phyloP scores from a whole-genome alignment of 1,284 basidiomycete species.

The Salmacisia buchloeana region DNA sequence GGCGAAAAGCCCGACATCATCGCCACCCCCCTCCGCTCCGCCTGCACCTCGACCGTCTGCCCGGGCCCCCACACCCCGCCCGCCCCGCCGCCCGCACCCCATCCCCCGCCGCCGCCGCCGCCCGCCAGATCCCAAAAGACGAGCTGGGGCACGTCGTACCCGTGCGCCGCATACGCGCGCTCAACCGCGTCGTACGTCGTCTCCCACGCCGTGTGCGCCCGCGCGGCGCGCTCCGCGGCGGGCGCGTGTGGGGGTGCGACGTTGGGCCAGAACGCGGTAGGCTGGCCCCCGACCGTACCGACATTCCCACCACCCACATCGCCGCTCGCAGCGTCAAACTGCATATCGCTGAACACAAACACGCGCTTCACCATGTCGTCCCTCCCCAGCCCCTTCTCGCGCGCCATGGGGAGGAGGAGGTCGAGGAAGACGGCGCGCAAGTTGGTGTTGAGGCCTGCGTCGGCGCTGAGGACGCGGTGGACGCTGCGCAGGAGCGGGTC shows the following conservation, averaged over 20 bases:
- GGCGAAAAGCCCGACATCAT: constrained; percentile 66
- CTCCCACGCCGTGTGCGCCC: constrained; percentile 46
- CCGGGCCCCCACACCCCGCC: constrained; percentile 53
- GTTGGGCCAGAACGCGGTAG: too few species aligned
- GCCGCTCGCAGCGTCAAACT: constrained; percentile 58
- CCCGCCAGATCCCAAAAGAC: constrained; percentile 59
- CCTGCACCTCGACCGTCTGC: constrained; percentile 50
- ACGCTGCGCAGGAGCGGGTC: constrained; percentile 52
- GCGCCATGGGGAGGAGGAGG: constrained; percentile 61
- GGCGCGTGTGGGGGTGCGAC: too few species aligned
- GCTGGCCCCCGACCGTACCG: neutral
- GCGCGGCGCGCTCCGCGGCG: too few species aligned
- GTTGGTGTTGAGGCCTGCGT: constrained; percentile 63
- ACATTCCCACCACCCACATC: constrained; percentile 4
- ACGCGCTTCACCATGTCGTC: constrained; percentile 69
- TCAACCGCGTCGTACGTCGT: constrained; percentile 63
- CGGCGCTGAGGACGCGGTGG: constrained; percentile 49
- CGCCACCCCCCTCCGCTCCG: constrained; percentile 60
- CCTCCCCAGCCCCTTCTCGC: constrained; percentile 57
- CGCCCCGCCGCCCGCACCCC: constrained; percentile 38
- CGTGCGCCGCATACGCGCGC: constrained; percentile 58
- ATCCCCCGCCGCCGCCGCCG: constrained; percentile 19
- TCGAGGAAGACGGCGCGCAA: constrained; percentile 60
- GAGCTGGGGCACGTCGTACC: constrained; percentile 65
- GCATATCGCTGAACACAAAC: constrained; percentile 72